phyloP scores from a whole-genome alignment of 202 grass and related monocot genomes.

The Schoenoplectus tabernaemontani region DNA sequence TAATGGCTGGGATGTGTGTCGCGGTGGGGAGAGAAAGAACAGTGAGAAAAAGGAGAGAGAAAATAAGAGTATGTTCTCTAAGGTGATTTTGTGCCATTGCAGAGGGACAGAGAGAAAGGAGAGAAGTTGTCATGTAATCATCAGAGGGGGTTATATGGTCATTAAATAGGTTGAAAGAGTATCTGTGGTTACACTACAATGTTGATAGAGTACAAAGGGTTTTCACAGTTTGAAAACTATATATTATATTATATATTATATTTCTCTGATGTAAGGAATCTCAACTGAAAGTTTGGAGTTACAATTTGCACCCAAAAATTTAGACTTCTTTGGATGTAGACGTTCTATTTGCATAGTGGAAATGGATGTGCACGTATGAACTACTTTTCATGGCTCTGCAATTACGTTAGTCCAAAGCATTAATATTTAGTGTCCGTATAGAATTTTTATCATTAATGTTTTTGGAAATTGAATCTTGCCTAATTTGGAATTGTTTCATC shows the following conservation, averaged over 20 bases:
- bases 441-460: no score
- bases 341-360: not conserved
- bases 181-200: not conserved
- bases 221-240: not conserved
- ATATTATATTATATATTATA: no score
- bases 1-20: slow-evolving; percentile 49
- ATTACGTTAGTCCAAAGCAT: not conserved
- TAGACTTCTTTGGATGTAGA: not conserved
- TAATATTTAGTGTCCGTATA: no score
- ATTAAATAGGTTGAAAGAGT: slow-evolving; percentile 3
- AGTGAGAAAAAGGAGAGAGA: slow-evolving; percentile 4
- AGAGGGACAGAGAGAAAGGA: not conserved
- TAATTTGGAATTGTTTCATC: no score
- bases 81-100: slow-evolving; percentile 6
- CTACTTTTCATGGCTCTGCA: not conserved
- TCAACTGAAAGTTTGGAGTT: not conserved
- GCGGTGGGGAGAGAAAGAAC: not conserved
- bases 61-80: not conserved
- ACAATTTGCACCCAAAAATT: not conserved
- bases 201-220: not conserved
- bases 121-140: not conserved
- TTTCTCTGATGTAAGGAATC: not conserved
- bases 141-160: not conserved
- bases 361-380: not conserved
- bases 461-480: no score